Evolutionary conservation across 148 eudicot genomes (phyloP).

Genomic region (Rhododendron williamsianum): DNA sequence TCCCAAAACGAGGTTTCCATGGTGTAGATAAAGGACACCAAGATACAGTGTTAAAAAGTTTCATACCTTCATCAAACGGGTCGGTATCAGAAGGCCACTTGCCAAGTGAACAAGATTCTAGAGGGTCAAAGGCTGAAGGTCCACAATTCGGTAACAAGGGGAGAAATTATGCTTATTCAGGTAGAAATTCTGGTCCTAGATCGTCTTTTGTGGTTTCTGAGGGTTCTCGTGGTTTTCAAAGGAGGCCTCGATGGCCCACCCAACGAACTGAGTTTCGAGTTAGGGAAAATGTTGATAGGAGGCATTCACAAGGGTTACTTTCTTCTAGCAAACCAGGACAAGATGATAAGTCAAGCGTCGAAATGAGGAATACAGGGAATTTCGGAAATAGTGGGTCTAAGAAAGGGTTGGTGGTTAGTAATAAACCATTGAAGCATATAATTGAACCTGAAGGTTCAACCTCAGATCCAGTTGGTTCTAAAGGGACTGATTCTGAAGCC

Average conservation of each 20-base stretch:
- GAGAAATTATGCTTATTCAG: conserved; percentile 49
- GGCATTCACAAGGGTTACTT: conserved; percentile 29
- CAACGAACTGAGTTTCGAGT: conserved; percentile 84
- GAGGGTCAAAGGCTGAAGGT: conserved; percentile 35
- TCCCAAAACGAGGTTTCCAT: conserved; percentile 23
- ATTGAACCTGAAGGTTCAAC: conserved; percentile 29
- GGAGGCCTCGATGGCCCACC: conserved; percentile 55
- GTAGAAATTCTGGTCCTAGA: conserved; percentile 47
- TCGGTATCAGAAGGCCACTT: conserved; percentile 33
- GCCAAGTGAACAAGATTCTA: conserved; percentile 34
- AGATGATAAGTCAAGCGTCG: conserved; percentile 38
- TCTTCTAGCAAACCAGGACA: conserved; percentile 24
- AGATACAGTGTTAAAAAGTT: conserved; percentile 24
- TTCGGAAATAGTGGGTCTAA: conserved; percentile 38
- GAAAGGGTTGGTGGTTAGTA: conserved; percentile 31
- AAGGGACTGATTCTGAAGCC: conserved; percentile 29
- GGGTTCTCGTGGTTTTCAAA: conserved; percentile 48
- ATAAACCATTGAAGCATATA: conserved; percentile 30
- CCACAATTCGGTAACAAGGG: conserved; percentile 40
- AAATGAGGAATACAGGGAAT: conserved; percentile 28
- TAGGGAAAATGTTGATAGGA: conserved; percentile 55
- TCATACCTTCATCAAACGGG: conserved; percentile 21
- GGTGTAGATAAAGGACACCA: conserved; percentile 23
- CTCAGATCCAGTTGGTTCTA: conserved; percentile 24
- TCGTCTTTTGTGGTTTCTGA: conserved; percentile 42